These are phyloP conservation scores for Lentinula detonsa DNA, from an alignment of 768 basidiomycete genomes.

Conservation along the genomic window DNA sequence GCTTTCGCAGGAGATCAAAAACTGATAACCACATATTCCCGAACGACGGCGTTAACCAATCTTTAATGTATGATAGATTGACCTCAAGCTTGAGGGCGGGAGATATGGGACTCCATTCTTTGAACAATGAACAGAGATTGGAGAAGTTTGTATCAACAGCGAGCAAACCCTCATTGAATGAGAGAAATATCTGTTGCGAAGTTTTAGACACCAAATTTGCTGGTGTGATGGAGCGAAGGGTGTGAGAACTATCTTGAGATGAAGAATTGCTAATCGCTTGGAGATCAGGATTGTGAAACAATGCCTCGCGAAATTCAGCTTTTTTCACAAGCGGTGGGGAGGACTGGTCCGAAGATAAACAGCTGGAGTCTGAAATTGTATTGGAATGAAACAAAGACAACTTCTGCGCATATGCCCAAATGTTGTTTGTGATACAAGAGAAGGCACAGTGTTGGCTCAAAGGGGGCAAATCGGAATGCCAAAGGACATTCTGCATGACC, in stretches of 20 bases:
- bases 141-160: not conserved
- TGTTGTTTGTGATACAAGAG: slow-evolving; percentile 12
- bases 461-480: slow-evolving; percentile 13
- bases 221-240: not conserved
- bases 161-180: not conserved
- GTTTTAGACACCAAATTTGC: not conserved
- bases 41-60: slow-evolving; percentile 20
- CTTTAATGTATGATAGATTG: slow-evolving; percentile 15
- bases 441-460: slow-evolving; percentile 13
- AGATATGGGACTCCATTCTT: not conserved
- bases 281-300: slow-evolving; percentile 6
- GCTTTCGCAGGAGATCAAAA: slow-evolving; percentile 18
- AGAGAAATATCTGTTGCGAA: not conserved
- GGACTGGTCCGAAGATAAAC: not conserved
- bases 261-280: not conserved
- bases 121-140: not conserved
- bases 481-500: slow-evolving; percentile 24
- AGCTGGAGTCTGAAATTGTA: not conserved
- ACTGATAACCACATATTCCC: slow-evolving; percentile 18
- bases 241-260: not conserved
- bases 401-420: slow-evolving; percentile 16
- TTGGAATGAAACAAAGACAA: not conserved
- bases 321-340: slow-evolving; percentile 13
- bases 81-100: not conserved
- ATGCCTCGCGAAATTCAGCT: slow-evolving; percentile 11